Conservation (phyloP, 345 rosid species). For the Eucalyptus curtisii region DNA sequence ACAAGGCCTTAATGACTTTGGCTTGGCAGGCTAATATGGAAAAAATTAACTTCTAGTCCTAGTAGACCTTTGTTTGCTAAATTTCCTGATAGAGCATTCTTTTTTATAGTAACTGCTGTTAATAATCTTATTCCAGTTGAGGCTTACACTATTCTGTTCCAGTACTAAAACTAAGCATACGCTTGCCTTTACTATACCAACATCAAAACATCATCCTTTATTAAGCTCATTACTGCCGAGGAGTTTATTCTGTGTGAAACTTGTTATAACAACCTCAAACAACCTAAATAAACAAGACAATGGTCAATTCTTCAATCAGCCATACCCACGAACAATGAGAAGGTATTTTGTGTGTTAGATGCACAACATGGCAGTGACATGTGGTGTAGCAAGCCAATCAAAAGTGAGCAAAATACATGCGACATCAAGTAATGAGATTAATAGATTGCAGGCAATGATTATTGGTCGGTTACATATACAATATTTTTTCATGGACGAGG, state of each 20-base stretch:
- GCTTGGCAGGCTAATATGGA: not conserved
- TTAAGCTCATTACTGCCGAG: not conserved
- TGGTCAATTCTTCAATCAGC: not conserved
- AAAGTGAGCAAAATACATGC: not conserved
- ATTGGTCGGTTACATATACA: not conserved
- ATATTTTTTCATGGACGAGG: not conserved
- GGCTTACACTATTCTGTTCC: not conserved
- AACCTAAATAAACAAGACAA: not conserved
- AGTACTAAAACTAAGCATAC: not conserved
- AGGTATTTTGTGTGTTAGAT: not conserved
- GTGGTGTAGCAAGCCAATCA: not conserved
- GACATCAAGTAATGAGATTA: not conserved
- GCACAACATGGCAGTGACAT: not conserved
- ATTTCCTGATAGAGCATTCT: not conserved
- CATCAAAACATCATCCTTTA: not conserved
- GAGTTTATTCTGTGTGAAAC: not conserved
- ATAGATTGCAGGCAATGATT: not conserved
- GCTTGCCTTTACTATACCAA: not conserved
- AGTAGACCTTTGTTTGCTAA: not conserved
- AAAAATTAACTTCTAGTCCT: not conserved
- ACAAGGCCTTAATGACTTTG: no score
- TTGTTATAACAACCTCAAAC: not conserved
- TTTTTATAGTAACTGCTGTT: not conserved
- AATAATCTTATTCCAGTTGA: not conserved
- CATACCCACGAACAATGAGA: not conserved